phyloP scores from a whole-genome alignment of 257 asterid genomes.

The Nicotiana undulata region DNA sequence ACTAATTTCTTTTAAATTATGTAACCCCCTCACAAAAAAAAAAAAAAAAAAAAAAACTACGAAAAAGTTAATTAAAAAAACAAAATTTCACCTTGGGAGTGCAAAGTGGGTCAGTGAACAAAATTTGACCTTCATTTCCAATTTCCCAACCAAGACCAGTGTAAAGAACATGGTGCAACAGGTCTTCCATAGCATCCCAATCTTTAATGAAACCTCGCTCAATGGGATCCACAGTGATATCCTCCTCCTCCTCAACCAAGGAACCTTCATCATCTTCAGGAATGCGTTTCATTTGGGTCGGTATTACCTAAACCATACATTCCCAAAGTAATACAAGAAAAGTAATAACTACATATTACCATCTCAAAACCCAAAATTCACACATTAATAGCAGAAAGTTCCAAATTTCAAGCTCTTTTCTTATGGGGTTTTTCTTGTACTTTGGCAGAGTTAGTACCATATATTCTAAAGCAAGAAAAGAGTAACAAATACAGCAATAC shows the following conservation, averaged over 20 bases:
- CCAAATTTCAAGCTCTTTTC: neutral
- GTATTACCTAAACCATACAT: conserved; percentile 46
- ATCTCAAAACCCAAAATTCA: neutral
- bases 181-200: conserved; percentile 99
- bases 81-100: conserved; percentile 72
- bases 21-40: neutral
- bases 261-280: conserved; percentile 64
- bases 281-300: conserved; percentile 73
- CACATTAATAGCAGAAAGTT: neutral
- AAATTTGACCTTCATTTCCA: conserved; percentile 92
- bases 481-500: neutral
- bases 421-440: neutral
- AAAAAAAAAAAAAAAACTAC: neutral
- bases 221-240: conserved; percentile 64
- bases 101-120: conserved; percentile 89
- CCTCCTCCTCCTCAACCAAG: conserved; percentile 47
- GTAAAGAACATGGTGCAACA: conserved; percentile 68
- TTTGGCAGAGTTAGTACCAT: neutral
- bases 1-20: neutral
- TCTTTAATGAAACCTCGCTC: conserved; percentile 74
- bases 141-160: conserved; percentile 91
- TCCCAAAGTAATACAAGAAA: neutral
- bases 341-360: neutral
- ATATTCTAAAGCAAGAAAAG: neutral
- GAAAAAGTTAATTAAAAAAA: neutral